A percentile compares a stretch with the other conserved stretches of the same genome.
Conservation (phyloP, 2,329 filamentous ascomycete species). For the Verticillium albo-atrum region DNA sequence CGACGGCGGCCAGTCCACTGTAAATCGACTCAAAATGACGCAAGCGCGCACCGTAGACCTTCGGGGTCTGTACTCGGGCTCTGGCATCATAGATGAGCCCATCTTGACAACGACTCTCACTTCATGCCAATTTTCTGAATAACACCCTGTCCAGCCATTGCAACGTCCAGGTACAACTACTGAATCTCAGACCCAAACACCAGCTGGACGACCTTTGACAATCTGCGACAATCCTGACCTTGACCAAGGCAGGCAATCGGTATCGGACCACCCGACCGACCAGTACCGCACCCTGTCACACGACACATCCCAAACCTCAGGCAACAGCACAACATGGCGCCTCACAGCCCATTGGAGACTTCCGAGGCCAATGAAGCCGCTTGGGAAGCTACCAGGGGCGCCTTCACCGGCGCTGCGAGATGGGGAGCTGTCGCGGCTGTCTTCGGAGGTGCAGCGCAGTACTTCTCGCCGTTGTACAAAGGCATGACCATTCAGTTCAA, state of each 20-base stretch:
- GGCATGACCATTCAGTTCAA: slow-evolving; percentile 72
- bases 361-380: slow-evolving; percentile 66
- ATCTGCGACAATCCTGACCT: no score
- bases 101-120: not conserved
- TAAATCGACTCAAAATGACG: not conserved
- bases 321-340: slow-evolving; percentile 30
- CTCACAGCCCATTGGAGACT: slow-evolving; percentile 55
- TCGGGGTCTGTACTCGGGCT: not conserved
- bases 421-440: slow-evolving; percentile 66
- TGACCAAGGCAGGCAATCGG: not conserved
- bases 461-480: slow-evolving; percentile 67
- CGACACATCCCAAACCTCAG: not conserved
- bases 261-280: not conserved
- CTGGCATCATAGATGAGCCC: slow-evolving; percentile 2
- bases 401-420: slow-evolving; percentile 61
- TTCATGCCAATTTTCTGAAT: not conserved
- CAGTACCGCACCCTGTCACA: not conserved
- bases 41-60: not conserved
- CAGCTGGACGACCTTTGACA: no score
- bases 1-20: not conserved
- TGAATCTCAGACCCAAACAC: no score
- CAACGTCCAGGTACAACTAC: not conserved
- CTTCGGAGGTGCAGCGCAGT: slow-evolving; percentile 57
- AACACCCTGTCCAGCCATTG: not conserved
- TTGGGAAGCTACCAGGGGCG: slow-evolving; percentile 67